phyloP scores from a whole-genome alignment of 1,139 yeast species.

The Yamadazyma trypodendri region DNA sequence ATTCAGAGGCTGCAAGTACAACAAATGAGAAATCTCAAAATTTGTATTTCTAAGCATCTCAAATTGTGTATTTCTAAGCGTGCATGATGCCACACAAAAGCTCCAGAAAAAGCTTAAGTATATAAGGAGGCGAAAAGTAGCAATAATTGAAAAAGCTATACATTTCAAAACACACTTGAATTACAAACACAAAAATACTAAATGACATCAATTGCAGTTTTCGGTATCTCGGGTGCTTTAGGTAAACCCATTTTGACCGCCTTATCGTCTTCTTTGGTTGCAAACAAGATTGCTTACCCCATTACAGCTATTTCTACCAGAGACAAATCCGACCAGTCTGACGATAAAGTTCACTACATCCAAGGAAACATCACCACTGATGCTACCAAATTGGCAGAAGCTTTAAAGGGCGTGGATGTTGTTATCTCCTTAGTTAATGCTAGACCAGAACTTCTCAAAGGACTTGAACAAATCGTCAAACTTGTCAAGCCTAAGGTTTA shows the following conservation, averaged over 20 bases:
- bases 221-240: slow-evolving; percentile 54
- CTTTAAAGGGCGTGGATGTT: slow-evolving; percentile 50
- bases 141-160: no score
- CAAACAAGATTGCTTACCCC: slow-evolving; percentile 45
- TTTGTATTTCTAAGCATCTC: no score
- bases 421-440: slow-evolving; percentile 45
- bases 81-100: no score
- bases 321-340: slow-evolving; percentile 27
- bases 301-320: slow-evolving; percentile 51
- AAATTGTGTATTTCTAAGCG: no score
- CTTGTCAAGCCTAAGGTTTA: slow-evolving; percentile 50
- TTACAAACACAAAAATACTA: not conserved
- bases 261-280: slow-evolving; percentile 40
- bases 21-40: no score
- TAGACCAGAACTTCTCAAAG: slow-evolving; percentile 22
- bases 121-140: not conserved
- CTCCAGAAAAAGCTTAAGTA: no score
- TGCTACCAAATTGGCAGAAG: slow-evolving; percentile 25
- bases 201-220: slow-evolving; percentile 44
- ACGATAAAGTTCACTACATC: slow-evolving; percentile 42
- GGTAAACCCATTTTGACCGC: slow-evolving; percentile 50
- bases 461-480: slow-evolving; percentile 33
- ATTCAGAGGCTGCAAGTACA: no score
- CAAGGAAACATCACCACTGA: slow-evolving; percentile 25
- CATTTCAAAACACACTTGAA: not conserved